phyloP scores from a whole-genome alignment of 129 eudicot genomes.

The Lonicera japonica region DNA sequence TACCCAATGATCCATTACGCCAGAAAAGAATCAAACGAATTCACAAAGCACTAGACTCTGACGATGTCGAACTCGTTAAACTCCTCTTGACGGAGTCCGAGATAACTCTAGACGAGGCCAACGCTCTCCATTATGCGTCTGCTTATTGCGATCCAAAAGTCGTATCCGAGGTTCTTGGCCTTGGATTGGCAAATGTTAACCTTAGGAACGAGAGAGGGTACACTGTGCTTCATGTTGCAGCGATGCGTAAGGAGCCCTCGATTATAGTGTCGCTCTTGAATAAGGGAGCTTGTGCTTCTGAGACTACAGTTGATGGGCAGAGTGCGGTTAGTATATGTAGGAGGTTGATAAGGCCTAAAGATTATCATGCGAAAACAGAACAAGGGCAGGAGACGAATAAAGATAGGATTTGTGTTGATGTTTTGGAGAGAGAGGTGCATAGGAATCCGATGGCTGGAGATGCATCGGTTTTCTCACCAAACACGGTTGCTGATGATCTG shows the following conservation, averaged over 20 bases:
- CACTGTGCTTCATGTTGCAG: slow-evolving; percentile 76
- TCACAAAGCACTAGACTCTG: slow-evolving; percentile 68
- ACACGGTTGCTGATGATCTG: slow-evolving; percentile 56
- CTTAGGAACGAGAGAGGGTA: slow-evolving; percentile 47
- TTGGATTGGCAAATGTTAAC: slow-evolving; percentile 56
- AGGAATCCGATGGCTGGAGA: slow-evolving; percentile 47
- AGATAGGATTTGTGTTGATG: slow-evolving; percentile 66
- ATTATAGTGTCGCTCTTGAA: slow-evolving; percentile 48
- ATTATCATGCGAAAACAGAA: slow-evolving; percentile 45
- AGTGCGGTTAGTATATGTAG: slow-evolving; percentile 51
- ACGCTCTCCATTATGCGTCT: slow-evolving; percentile 66
- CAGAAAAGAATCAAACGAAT: slow-evolving; percentile 50
- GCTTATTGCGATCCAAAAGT: slow-evolving; percentile 71
- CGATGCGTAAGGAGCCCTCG: slow-evolving; percentile 64
- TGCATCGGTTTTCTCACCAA: slow-evolving; percentile 28
- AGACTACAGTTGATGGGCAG: slow-evolving; percentile 50
- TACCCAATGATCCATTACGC: slow-evolving; percentile 21
- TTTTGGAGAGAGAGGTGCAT: slow-evolving; percentile 62
- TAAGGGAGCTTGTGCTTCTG: slow-evolving; percentile 41
- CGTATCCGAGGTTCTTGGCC: slow-evolving; percentile 46
- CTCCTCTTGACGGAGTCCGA: slow-evolving; percentile 57
- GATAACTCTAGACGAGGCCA: slow-evolving; percentile 58
- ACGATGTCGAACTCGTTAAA: slow-evolving; percentile 64
- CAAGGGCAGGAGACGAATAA: slow-evolving; percentile 57
- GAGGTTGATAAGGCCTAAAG: slow-evolving; percentile 61